Percentiles rank a stretch among this genome's conserved stretches.
phyloP scores from a whole-genome alignment of 371 early-diverging fungal species.

The Lichtheimia ramosa region DNA sequence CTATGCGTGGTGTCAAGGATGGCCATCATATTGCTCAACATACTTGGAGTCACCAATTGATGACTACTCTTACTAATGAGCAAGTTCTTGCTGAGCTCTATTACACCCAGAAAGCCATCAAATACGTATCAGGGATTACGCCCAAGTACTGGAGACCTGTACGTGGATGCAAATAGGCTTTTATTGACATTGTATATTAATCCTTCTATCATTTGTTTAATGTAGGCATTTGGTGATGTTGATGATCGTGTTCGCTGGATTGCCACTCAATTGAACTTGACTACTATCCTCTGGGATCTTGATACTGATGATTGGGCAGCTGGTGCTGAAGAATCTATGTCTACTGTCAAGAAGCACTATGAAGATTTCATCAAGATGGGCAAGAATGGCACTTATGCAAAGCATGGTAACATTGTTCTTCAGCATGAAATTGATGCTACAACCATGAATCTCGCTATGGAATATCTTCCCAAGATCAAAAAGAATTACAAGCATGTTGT shows the following conservation, averaged over 20 bases:
- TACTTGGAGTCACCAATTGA: constrained; percentile 69
- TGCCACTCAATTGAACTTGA: constrained; percentile 52
- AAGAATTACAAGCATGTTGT: constrained; percentile 47
- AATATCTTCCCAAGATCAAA: constrained; percentile 47
- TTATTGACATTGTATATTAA: neutral
- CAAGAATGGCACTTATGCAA: constrained; percentile 41
- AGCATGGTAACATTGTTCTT: constrained; percentile 38
- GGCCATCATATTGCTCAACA: constrained; percentile 76
- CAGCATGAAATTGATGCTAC: constrained; percentile 47
- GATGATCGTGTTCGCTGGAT: constrained; percentile 70
- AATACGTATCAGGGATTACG: constrained; percentile 53
- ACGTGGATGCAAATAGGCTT: too few relatives aligned
- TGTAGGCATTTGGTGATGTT: constrained; percentile 57
- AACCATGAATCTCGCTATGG: constrained; percentile 49
- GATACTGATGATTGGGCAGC: constrained; percentile 63
- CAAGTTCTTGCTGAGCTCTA: constrained; percentile 73
- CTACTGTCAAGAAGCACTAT: constrained; percentile 34
- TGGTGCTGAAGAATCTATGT: constrained; percentile 33
- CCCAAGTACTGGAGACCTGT: constrained; percentile 52
- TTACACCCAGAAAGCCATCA: constrained; percentile 69
- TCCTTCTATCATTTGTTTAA: constrained; percentile 2
- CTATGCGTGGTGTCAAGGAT: constrained; percentile 49
- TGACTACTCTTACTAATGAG: constrained; percentile 68
- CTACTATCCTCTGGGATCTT: constrained; percentile 48
- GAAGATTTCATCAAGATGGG: constrained; percentile 46